Conservation (phyloP, 768 basidiomycete species). For the Chalciporus piperatus region DNA sequence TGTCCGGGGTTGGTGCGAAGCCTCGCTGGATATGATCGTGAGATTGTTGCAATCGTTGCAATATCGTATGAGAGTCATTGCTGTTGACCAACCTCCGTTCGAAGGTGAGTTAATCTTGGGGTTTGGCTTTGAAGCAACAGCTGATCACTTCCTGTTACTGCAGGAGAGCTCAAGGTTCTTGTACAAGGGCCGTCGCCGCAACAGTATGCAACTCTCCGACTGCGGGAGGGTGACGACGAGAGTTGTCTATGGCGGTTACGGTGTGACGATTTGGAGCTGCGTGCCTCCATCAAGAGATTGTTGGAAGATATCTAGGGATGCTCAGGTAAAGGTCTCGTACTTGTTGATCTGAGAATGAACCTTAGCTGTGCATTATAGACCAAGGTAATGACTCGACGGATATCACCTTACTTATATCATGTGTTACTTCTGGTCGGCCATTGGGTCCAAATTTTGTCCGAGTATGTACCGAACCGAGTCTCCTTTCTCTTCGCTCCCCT, state of each 20-base stretch:
- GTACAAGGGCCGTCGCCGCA: constrained; percentile 30
- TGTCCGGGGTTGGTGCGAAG: constrained; percentile 69
- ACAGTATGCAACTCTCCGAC: constrained; percentile 43
- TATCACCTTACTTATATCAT: too few species aligned
- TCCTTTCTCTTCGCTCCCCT: too few species aligned
- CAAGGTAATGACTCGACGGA: too few species aligned
- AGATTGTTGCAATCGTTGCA: constrained; percentile 51
- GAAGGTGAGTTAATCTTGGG: constrained; percentile 39
- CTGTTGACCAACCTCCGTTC: constrained; percentile 57
- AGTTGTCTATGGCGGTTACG: constrained; percentile 72
- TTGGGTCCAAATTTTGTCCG: too few species aligned
- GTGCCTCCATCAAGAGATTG: constrained; percentile 42
- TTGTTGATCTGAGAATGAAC: too few species aligned
- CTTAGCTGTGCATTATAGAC: too few species aligned
- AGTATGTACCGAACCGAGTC: too few species aligned
- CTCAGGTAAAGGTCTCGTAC: background rate
- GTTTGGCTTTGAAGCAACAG: background rate
- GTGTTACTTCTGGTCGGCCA: too few species aligned
- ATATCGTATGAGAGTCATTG: constrained; percentile 46
- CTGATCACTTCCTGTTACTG: constrained; percentile 3
- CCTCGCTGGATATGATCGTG: constrained; percentile 51
- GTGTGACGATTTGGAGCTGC: constrained; percentile 44
- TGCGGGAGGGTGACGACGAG: constrained; percentile 65
- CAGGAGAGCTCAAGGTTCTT: constrained; percentile 68
- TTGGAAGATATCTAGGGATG: constrained; percentile 28